Base-by-base conservation (phyloP, 2,329 filamentous ascomycete genomes). In the Mycogone perniciosa region DNA sequence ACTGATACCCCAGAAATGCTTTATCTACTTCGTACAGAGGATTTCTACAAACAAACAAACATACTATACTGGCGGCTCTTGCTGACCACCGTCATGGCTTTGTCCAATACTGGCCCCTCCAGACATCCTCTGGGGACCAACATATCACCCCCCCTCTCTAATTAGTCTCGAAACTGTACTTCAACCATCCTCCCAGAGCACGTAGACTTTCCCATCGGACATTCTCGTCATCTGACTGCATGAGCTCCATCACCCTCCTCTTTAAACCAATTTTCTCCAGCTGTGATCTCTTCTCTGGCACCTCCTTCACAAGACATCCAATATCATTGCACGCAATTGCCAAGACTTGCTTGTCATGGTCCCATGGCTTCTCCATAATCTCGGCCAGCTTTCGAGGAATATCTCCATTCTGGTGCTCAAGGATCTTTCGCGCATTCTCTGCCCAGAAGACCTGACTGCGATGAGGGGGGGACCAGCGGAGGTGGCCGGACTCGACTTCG, bases 251-350 rank as follows among this genome's bases (percentile, higher is more conserved):
- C 54, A 96, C 85, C 58, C 89, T 79, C 13, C 81, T 81, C 79
- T 96, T 96, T 56, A 96, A 70, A 0, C 89, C 89, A 40, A 90
- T 69, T 71, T 85, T 90, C 73, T 96, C 91, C 60, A 96, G 76
- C 66, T 86, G 81, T 52, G 77, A 74, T 62, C 91, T 77, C 73
- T 85, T 88, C 73, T 95, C 90, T 0, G 91, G 90, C 49, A 92
- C 87, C 68, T 95, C 88, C 69, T 88, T 91, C 44, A 96, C 90
- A 54, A 96, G 72, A 56, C 77, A 85, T n/a, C 89, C 90, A 20
- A 96, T 81, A 64, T 96, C 91, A 66, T 95, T 96, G 71, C 90
- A 95, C 20, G 87, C 91, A 70, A 96, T 92, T 2, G 91, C 91
- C 57, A 96, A 74, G 26, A 96, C 91, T 63, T 93, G 88, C 65